Evolutionary conservation across 2,329 filamentous ascomycete genomes (phyloP).

Genomic region (Exophiala phaeomuriformis): DNA sequence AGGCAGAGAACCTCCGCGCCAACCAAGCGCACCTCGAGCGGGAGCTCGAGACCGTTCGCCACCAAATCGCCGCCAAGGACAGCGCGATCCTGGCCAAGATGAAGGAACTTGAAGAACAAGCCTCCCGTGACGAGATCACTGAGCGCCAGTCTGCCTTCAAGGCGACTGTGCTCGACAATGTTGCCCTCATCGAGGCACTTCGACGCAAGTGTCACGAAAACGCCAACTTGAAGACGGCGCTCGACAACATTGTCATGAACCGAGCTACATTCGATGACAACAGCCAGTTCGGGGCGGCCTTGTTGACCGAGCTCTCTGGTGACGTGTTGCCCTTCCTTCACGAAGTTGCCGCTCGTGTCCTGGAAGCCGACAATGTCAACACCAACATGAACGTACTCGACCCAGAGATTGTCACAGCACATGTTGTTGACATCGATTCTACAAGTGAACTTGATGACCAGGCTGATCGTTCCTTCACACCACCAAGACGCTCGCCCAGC

Average conservation of each 20-base stretch:
- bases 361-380: conserved; percentile 4
- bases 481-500: neutral
- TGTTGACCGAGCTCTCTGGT: conserved; percentile 18
- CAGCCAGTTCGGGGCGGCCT: neutral
- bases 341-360: conserved; percentile 5
- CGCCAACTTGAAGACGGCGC: conserved; percentile 8
- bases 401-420: neutral
- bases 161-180: conserved; percentile 3
- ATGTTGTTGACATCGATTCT: neutral
- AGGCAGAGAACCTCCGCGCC: neutral
- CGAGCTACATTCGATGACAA: neutral
- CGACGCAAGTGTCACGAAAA: conserved; percentile 9
- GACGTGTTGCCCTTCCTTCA: conserved; percentile 10
- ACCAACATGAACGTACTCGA: neutral
- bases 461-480: neutral
- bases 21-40: conserved; percentile 1
- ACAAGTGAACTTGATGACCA: neutral
- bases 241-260: conserved; percentile 8
- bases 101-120: conserved; percentile 2
- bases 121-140: conserved; percentile 3
- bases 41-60: neutral
- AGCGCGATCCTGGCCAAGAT: conserved; percentile 10
- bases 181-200: conserved; percentile 11
- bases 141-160: conserved; percentile 8
- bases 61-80: conserved; percentile 10